Base-by-base conservation (phyloP, 345 rosid genomes). In the Triadica sebifera region DNA sequence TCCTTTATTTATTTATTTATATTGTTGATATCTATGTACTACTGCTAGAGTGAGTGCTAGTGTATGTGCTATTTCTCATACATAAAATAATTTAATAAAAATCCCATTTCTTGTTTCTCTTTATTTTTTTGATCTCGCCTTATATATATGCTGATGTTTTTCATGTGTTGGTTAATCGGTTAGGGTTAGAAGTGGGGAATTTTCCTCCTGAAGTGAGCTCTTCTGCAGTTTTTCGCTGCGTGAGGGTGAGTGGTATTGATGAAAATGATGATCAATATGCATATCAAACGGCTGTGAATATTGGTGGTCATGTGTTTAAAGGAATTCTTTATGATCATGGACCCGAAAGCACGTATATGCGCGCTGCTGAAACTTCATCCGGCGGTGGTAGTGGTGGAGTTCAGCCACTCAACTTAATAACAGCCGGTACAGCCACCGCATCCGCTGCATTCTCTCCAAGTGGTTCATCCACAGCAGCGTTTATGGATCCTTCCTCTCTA, bases 261-360 rank as follows among this genome's bases (percentile, higher is more conserved):
- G 97, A 94, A 17, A 77, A 63, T 24, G 93, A 89, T 12, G 97
- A 93, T 8, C 91, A 90, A 73, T 88, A 77, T 29, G 98, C 98
- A 34, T 94, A 94, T 81, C 94, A 91, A 83, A 86, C 98, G 47
- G 87, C 89, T 12, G 90, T 94, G 43, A 90, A 86, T 82, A 92
- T 94, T 5, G 90, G 91, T 37, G 98, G 98, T 17, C 98, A 90
- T 74, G 72, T 94, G 29, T 94, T 94, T 86, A 94, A 89, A 74
- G 98, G 97, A 69, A 85, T 94, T 78, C 86, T 94, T 59, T 92
- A 94, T 74, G 95, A 94, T 85, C 97, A 90, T 69, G 98, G 98
- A 51, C 89, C 89, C 57, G 93, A 92, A 67, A 80, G 75, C 60
- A 70, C 78, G 71, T 84, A 84, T 79, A 72, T 72, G 63, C 70